Base-by-base conservation (phyloP, 2,329 filamentous ascomycete species). In the Talaromyces amestolkiae region DNA sequence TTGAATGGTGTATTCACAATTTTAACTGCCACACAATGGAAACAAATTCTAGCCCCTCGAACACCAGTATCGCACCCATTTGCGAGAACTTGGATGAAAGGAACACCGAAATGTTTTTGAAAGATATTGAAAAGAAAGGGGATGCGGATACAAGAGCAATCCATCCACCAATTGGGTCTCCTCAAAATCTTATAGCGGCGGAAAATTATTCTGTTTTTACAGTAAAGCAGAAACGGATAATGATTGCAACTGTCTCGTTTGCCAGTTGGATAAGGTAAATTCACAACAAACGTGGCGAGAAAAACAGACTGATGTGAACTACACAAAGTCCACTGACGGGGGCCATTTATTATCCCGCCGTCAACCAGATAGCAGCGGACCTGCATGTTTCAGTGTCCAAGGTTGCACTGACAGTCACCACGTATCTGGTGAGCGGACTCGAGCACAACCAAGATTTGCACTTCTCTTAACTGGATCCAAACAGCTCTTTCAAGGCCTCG, bases 401-500 rank as follows among this genome's bases (percentile, higher is more conserved):
- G 8, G 33, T 64, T 39, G 43, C 56, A 1, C 41, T 65, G 54
- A 59, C 54, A 2, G 56, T 60, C 22, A 61, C 56, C 5, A 39
- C 47, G 2, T 65, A 65, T 37, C 24, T 61, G 33, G 58, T 60
- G 15, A 61, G 35, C 35, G 8, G 4, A 9, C 11, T 37, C 35
- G 35, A 37, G 35, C 11, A 37, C 35, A 9, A 37, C 35, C 35
- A 7, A 7, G 1, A 9, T 37, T 9, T 3, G 35, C 35, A 37
- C 35, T 37, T 37, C 4, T 37, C 35, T 7, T 37, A 1, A 37
- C 8, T 13, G 9, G 4, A 37, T 13, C 35, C 8, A 37, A 27
- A 37, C 35, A 37, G 35, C 11, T 37, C 9, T 7, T 84, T 35
- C 84, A 86, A 76, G 85, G 82, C 1, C 73, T 86, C 10, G 80